These are phyloP conservation scores for Cordyceps cicadae DNA, from an alignment of 2,329 filamentous ascomycete species.

Conservation along the genomic window DNA sequence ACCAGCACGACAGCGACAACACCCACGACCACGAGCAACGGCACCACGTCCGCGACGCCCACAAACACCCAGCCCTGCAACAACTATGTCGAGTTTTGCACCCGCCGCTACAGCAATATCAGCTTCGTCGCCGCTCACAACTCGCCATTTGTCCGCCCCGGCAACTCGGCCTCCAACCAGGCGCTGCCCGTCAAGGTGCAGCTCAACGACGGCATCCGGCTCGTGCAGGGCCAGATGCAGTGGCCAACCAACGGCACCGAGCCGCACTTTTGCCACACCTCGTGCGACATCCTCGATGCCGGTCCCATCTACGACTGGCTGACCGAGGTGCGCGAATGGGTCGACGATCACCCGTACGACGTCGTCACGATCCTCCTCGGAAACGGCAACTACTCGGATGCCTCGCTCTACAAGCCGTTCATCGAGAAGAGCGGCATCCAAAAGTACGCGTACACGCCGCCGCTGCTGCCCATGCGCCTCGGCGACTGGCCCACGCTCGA, in stretches of 20 bases:
- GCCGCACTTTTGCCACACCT: constrained; percentile 76
- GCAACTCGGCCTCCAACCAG: constrained; percentile 72
- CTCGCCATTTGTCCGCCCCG: constrained; percentile 63
- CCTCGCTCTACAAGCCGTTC: constrained; percentile 55
- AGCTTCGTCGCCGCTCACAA: constrained; percentile 74
- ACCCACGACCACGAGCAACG: constrained; percentile 19
- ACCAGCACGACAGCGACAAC: constrained; percentile 25
- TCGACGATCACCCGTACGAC: constrained; percentile 70
- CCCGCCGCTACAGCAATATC: constrained; percentile 70
- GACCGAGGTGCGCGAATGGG: constrained; percentile 60
- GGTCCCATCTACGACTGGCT: constrained; percentile 73
- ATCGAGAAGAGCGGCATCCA: constrained; percentile 65
- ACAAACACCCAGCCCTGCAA: constrained; percentile 75
- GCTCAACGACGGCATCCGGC: constrained; percentile 66
- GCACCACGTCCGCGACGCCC: constrained; percentile 32
- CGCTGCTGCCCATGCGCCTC: constrained; percentile 60
- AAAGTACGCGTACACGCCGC: constrained; percentile 65
- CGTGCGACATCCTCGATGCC: constrained; percentile 71
- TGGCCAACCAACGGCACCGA: constrained; percentile 40
- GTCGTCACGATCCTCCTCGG: constrained; percentile 80
- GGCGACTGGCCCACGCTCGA: constrained; percentile 78
- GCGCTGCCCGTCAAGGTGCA: constrained; percentile 58
- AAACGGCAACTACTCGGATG: constrained; percentile 66
- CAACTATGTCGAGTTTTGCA: constrained; percentile 67
- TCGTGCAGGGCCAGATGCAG: constrained; percentile 57